These are phyloP conservation scores for Triticum timopheevii DNA, from an alignment of 176 grass and related monocot species.

Conservation along the genomic window DNA sequence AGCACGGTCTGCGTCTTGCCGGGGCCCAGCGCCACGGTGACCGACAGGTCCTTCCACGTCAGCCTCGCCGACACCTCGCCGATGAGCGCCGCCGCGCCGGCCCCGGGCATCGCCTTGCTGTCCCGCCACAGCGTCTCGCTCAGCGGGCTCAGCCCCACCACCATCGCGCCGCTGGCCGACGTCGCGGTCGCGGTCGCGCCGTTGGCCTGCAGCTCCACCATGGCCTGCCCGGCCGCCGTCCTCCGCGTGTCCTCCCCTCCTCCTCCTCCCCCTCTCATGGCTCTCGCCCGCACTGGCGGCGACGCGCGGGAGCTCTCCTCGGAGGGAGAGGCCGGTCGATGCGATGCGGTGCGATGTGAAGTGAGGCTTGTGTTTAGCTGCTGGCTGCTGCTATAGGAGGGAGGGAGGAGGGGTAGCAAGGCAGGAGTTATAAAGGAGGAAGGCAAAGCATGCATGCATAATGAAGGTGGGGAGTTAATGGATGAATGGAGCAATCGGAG, in stretches of 20 bases:
- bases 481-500: conserved; percentile 48
- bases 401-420: conserved; percentile 2
- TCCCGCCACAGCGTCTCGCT: conserved; percentile 93
- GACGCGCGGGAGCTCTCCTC: neutral
- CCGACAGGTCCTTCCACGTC: conserved; percentile 96
- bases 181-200: conserved; percentile 39
- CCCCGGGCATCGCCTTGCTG: conserved; percentile 42
- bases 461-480: conserved; percentile 47
- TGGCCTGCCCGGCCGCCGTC: conserved; percentile 57
- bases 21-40: conserved; percentile 70
- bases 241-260: conserved; percentile 24
- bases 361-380: neutral
- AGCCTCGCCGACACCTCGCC: conserved; percentile 87
- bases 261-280: conserved; percentile 40
- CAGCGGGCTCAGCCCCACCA: conserved; percentile 78
- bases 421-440: conserved; percentile 41
- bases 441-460: conserved; percentile 46
- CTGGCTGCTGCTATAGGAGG: neutral
- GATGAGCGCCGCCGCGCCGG: conserved; percentile 43
- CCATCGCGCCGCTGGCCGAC: conserved; percentile 38
- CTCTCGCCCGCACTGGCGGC: neutral
- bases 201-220: conserved; percentile 78
- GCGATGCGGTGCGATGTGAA: neutral
- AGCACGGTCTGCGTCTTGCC: conserved; percentile 81
- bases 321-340: neutral